phyloP scores from a whole-genome alignment of 2,329 filamentous ascomycete species.

The Gremmenia infestans region DNA sequence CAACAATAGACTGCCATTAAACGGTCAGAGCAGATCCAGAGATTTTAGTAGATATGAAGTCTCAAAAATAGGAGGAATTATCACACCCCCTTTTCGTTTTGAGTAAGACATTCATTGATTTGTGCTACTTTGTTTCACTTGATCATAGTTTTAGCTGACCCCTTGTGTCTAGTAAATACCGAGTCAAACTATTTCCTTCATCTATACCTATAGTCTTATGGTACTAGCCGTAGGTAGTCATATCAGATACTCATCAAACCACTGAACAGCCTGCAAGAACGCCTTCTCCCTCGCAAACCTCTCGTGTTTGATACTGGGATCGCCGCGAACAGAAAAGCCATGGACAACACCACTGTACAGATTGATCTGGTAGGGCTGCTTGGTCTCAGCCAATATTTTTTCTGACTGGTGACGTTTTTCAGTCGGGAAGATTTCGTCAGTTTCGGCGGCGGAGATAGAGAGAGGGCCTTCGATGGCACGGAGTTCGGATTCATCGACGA shows the following conservation, averaged over 20 bases:
- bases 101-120: too few relatives aligned
- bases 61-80: too few relatives aligned
- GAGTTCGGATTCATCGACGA: slow-evolving; percentile 64
- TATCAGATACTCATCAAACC: slow-evolving; percentile 63
- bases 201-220: background rate
- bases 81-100: too few relatives aligned
- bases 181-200: background rate
- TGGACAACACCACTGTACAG: slow-evolving; percentile 68
- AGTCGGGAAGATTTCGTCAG: slow-evolving; percentile 59
- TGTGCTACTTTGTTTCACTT: too few relatives aligned
- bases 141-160: background rate
- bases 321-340: slow-evolving; percentile 67
- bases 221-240: slow-evolving; percentile 12
- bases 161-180: background rate
- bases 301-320: slow-evolving; percentile 50
- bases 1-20: background rate
- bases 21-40: too few relatives aligned
- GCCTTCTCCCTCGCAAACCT: slow-evolving; percentile 77
- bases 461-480: slow-evolving; percentile 60
- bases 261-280: slow-evolving; percentile 69
- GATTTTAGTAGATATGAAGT: too few relatives aligned
- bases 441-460: slow-evolving; percentile 54
- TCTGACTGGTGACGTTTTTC: slow-evolving; percentile 62
- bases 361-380: slow-evolving; percentile 61
- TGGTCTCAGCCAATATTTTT: slow-evolving; percentile 52